A percentile compares a stretch with the other conserved stretches of the same genome.
phyloP scores from a whole-genome alignment of 441 rosid species.

The Populus trichocarpa region DNA sequence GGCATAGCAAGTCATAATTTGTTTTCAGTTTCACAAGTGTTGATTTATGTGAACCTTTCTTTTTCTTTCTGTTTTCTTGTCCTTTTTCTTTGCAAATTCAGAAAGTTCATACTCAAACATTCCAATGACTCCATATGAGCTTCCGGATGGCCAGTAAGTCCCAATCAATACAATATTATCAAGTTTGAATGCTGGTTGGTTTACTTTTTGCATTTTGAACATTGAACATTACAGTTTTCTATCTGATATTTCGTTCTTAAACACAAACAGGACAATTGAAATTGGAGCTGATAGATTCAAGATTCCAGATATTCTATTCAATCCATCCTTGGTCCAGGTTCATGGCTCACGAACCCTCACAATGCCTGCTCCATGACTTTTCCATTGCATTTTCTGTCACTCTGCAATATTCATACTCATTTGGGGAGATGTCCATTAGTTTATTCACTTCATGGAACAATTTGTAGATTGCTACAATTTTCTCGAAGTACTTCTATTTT shows the following conservation, averaged over 20 bases:
- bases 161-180: conserved; percentile 1
- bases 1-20: neutral
- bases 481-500: neutral
- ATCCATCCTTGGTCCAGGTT: conserved; percentile 85
- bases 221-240: neutral
- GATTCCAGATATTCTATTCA: conserved; percentile 93
- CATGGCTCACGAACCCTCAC: conserved; percentile 17
- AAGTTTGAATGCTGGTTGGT: conserved; percentile 4
- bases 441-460: neutral
- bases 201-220: neutral
- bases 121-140: conserved; percentile 97
- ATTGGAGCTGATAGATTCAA: conserved; percentile 98
- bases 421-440: neutral
- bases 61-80: neutral
- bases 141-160: conserved; percentile 99
- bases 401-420: neutral
- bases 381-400: neutral
- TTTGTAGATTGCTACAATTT: neutral
- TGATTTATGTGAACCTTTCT: neutral
- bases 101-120: conserved; percentile 91
- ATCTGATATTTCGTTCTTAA: neutral
- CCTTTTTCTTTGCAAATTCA: conserved; percentile 24
- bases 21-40: neutral
- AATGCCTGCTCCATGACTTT: neutral
- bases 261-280: conserved; percentile 73